Conservation (phyloP, 306 rosid genomes). For the Comarum palustre region DNA sequence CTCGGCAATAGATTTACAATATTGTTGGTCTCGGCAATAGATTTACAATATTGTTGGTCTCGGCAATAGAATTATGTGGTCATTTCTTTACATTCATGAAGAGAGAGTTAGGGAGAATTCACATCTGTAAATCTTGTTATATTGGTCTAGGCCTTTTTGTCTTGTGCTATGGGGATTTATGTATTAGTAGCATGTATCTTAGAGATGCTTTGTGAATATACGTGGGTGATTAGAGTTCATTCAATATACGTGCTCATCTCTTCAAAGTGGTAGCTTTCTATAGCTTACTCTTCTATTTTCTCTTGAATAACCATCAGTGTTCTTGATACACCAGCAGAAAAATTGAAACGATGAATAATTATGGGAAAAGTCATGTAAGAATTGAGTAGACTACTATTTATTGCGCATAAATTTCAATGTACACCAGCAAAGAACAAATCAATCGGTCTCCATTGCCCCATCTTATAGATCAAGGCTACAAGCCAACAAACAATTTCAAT, state of each 20-base stretch:
- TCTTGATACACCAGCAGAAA: not conserved
- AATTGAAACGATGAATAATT: not conserved
- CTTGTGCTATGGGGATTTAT: slow-evolving; percentile 39
- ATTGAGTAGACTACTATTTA: not conserved
- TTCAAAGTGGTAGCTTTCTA: not conserved
- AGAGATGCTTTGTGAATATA: slow-evolving; percentile 59
- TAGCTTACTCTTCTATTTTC: not conserved
- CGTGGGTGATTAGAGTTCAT: slow-evolving; percentile 23
- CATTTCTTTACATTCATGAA: slow-evolving; percentile 50
- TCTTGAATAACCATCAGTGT: not conserved
- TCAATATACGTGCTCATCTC: slow-evolving; percentile 20
- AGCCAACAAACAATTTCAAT: not conserved
- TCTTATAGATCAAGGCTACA: not conserved
- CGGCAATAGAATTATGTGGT: slow-evolving; percentile 51
- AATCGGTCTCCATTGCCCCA: not conserved
- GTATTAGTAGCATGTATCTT: slow-evolving; percentile 39
- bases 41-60: slow-evolving; percentile 30
- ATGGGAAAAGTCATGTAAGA: not conserved
- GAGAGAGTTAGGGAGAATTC: slow-evolving; percentile 43
- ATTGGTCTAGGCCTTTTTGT: slow-evolving; percentile 41
- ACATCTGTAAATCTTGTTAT: slow-evolving; percentile 58
- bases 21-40: slow-evolving; percentile 24
- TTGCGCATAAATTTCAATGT: not conserved
- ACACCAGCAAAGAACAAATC: not conserved
- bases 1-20: not conserved